Evolutionary conservation across 441 rosid species (phyloP), one percentile per base, ranked within the genome.

Genomic region (Croton laevigatus): DNA sequence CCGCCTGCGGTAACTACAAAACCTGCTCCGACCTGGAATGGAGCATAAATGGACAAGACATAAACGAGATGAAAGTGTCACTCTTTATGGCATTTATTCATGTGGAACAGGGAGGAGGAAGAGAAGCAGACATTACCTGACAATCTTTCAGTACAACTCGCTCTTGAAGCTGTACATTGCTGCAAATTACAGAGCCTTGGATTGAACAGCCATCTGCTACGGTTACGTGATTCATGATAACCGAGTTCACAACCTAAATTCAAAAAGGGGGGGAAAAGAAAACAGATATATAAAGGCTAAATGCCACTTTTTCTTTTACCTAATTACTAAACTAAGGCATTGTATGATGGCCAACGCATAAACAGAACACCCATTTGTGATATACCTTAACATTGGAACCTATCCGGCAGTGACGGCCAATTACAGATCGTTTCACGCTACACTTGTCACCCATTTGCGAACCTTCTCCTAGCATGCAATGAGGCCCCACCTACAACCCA

Each of bases 401-500:
- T 86, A 94, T 90, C 65, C 96, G 86, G 82, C 98, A 94, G 77
- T 91, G 97, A 66, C 90, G 92, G 67, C 98, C 97, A 71, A 94
- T 87, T 16, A 91, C 96, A 74, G 99, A 94, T 81, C 97, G 88
- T 76, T 94, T 92, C 68, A 94, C 97, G 71, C 95, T 88, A 72
- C 97, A 94, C 76, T 91, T 94, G 75, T 94, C 99, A 73, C 94
- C 97, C 89, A 91, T 84, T 72, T 89, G 91, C 66, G 99, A 88
- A 78, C 97, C 96, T 85, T 94, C 97, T 62, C 96, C 96, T 60
- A 91, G 85, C 91, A 90, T 85, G 80, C 97, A 90, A 76, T 90
- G 87, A 23, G 96, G 94, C 59, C 99, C 99, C 59, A 94, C 89
- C 99, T 94, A 72, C 71, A 82, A 58, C 73, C 73, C 71, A 79